Conservation (phyloP, 2,329 filamentous ascomycete species). For the Penicillium janthinellum region DNA sequence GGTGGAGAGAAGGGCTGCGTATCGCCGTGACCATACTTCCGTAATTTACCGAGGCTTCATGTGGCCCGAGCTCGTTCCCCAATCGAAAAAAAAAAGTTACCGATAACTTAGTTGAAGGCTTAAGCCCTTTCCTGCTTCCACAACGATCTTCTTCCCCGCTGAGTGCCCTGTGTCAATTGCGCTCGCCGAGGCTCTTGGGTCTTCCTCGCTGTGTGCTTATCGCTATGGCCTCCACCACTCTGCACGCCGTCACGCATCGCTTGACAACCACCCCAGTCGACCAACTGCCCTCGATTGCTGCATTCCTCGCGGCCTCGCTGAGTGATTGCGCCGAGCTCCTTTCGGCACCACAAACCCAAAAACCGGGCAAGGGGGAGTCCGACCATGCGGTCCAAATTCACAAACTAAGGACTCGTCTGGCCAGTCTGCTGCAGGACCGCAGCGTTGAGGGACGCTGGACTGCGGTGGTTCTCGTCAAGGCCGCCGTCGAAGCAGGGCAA, state of each 20-base stretch:
- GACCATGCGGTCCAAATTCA: constrained; percentile 73
- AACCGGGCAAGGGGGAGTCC: constrained; percentile 62
- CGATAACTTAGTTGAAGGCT: constrained; percentile 5
- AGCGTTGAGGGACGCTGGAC: constrained; percentile 74
- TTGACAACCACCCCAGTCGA: constrained; percentile 71
- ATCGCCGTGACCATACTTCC: constrained; percentile 28
- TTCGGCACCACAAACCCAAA: constrained; percentile 61
- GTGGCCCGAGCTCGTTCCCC: constrained; percentile 32
- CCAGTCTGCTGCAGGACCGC: constrained; percentile 75
- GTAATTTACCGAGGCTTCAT: constrained; percentile 35
- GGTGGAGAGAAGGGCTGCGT: constrained; percentile 22
- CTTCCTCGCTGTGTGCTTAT: background rate
- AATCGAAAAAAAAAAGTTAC: constrained; percentile 23
- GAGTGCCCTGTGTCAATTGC: constrained; percentile 3
- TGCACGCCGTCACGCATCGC: constrained; percentile 49
- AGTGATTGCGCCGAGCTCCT: constrained; percentile 61
- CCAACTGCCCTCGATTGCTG: constrained; percentile 72
- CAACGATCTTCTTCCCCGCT: constrained; percentile 8
- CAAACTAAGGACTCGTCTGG: constrained; percentile 77
- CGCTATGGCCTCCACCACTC: constrained; percentile 35
- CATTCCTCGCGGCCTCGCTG: constrained; percentile 63
- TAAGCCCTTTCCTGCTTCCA: constrained; percentile 11
- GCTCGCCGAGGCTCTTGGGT: background rate
- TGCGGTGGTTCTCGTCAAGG: constrained; percentile 77
- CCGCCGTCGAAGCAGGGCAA: constrained; percentile 77